These are phyloP conservation scores for Paraurostyla sp. DNA, from an alignment of 73 alveolate genomes.

Conservation along the genomic window DNA sequence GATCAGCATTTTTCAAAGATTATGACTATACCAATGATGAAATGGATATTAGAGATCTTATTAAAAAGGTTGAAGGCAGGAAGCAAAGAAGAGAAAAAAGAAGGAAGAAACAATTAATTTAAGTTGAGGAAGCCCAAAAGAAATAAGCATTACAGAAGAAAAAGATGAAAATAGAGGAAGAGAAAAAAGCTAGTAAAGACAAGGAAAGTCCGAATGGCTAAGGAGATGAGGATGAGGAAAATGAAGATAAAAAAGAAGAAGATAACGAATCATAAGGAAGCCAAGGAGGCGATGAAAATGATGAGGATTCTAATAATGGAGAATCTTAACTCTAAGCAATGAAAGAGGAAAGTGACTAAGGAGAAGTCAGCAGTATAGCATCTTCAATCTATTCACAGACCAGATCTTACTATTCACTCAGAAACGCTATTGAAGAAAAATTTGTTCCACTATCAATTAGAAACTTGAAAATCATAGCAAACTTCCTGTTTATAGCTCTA, in stretches of 20 bases:
- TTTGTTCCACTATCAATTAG: constrained; percentile 52
- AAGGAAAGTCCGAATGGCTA: neutral
- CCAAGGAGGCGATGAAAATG: no score
- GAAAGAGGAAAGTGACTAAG: constrained; percentile 32
- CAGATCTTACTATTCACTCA: constrained; percentile 40
- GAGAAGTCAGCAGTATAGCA: constrained; percentile 65
- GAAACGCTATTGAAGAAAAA: constrained; percentile 70
- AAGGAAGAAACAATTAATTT: neutral
- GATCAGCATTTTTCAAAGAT: constrained; percentile 48
- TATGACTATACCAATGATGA: constrained; percentile 32
- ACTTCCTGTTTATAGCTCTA: constrained; percentile 3
- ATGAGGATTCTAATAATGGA: constrained; percentile 20
- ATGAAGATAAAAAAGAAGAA: constrained; percentile 13
- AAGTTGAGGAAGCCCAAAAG: constrained; percentile 1
- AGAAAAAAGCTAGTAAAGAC: neutral
- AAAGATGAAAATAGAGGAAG: neutral
- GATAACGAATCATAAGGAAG: constrained; percentile 16
- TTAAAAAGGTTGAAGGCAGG: constrained; percentile 26
- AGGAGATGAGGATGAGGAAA: constrained; percentile 15
- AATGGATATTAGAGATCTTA: constrained; percentile 44
- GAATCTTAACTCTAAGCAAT: neutral
- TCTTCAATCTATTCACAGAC: constrained; percentile 41
- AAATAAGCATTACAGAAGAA: constrained; percentile 3
- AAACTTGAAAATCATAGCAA: constrained; percentile 22
- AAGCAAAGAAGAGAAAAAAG: constrained; percentile 36